Percentiles rank a stretch among this genome's conserved stretches.
Evolutionary conservation across 2,329 filamentous ascomycete species (phyloP).

Genomic region (Emydomyces testavorans): DNA sequence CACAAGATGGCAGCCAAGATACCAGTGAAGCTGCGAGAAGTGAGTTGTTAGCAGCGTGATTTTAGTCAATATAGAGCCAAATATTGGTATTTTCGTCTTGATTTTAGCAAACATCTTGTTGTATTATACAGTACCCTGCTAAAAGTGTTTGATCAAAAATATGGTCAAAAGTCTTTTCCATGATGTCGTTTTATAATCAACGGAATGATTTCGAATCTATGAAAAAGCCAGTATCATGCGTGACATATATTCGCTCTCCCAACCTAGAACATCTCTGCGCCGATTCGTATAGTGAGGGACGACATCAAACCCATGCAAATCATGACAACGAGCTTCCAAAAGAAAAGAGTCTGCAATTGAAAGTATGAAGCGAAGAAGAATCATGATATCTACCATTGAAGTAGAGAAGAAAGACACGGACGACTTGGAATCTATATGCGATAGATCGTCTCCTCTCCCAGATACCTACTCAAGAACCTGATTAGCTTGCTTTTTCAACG

Average conservation of each 20-base stretch:
- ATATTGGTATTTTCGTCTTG: background rate
- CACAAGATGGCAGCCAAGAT: conserved; percentile 1
- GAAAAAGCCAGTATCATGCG: background rate
- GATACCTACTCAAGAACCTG: conserved; percentile 27
- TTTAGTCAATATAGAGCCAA: background rate
- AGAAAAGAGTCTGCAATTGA: too few species aligned
- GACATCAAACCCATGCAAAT: too few species aligned
- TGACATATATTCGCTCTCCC: background rate
- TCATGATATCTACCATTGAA: background rate
- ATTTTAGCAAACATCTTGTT: background rate
- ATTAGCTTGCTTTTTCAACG: conserved; percentile 11
- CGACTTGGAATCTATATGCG: conserved; percentile 46
- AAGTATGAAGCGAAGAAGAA: too few species aligned
- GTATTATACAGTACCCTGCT: conserved; percentile 4
- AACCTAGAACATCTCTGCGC: too few species aligned
- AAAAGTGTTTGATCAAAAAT: background rate
- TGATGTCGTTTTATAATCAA: background rate
- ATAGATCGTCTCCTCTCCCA: conserved; percentile 54
- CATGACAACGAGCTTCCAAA: background rate
- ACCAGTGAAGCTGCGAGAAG: background rate
- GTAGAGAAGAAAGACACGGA: background rate
- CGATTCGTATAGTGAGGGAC: too few species aligned
- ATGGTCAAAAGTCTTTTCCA: background rate
- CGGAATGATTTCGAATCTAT: background rate
- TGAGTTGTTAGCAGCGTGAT: background rate